Evolutionary conservation across 2,329 filamentous ascomycete species (phyloP).

Genomic region (Fusarium sp.): DNA sequence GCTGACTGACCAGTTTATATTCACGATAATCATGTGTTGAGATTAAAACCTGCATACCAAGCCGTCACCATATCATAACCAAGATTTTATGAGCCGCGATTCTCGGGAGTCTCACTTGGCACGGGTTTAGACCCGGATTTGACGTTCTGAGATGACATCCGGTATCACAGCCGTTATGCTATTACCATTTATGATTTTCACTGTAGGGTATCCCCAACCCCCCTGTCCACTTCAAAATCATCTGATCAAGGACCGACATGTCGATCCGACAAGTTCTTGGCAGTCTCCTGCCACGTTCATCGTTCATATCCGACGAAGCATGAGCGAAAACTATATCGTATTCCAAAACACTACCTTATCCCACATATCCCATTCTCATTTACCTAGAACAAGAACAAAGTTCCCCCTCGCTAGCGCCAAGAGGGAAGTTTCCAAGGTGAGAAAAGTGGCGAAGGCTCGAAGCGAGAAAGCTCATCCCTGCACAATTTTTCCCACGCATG

Average conservation of each 20-base stretch:
- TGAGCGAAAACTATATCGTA: constrained; percentile 2
- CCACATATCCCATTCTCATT: background rate
- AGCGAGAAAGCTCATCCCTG: constrained; percentile 17
- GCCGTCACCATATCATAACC: background rate
- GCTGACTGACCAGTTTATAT: background rate
- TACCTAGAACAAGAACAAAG: background rate
- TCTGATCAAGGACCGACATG: background rate
- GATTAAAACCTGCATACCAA: background rate
- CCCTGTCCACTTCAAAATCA: background rate
- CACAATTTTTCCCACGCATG: background rate
- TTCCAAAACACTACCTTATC: background rate
- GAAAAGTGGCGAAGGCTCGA: constrained; percentile 3
- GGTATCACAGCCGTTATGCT: background rate
- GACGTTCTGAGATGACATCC: background rate
- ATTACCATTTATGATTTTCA: background rate
- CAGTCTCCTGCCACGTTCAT: background rate
- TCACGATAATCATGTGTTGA: background rate
- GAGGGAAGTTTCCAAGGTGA: background rate
- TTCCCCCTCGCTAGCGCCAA: background rate
- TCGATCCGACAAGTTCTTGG: background rate
- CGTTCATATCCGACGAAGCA: background rate
- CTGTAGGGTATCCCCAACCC: background rate
- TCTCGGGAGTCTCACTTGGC: background rate
- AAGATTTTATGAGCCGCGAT: background rate
- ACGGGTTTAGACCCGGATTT: background rate